Evolutionary conservation across 768 basidiomycete genomes (phyloP).

Genomic region (Roridomyces roridus): DNA sequence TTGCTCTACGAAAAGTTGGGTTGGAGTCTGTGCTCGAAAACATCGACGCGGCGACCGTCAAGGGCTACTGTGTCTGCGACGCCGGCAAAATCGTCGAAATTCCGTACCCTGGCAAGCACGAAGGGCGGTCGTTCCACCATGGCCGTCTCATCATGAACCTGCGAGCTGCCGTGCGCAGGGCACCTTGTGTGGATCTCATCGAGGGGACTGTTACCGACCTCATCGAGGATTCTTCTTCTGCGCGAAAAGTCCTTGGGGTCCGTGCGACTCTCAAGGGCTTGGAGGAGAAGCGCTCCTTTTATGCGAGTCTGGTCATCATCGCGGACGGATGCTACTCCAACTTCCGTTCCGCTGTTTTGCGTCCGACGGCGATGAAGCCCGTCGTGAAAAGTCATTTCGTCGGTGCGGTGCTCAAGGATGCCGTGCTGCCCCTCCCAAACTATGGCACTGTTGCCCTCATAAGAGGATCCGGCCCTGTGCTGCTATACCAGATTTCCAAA

Average conservation of each 20-base stretch:
- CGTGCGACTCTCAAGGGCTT: constrained; percentile 48
- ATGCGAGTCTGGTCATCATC: constrained; percentile 82
- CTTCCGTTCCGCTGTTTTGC: constrained; percentile 78
- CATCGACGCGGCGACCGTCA: constrained; percentile 84
- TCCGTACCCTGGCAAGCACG: constrained; percentile 77
- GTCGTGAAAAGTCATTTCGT: constrained; percentile 80
- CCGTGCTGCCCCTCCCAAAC: constrained; percentile 70
- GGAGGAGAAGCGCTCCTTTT: constrained; percentile 57
- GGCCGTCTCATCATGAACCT: constrained; percentile 87
- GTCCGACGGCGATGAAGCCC: constrained; percentile 53
- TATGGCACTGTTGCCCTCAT: constrained; percentile 88
- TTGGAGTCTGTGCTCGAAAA: constrained; percentile 76
- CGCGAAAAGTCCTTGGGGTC: constrained; percentile 69
- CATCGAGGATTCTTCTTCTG: constrained; percentile 55
- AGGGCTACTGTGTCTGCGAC: constrained; percentile 87
- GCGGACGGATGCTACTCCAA: constrained; percentile 97
- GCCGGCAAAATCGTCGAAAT: constrained; percentile 78
- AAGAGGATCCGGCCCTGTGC: constrained; percentile 83
- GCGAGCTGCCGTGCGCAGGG: constrained; percentile 65
- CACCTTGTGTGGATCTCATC: constrained; percentile 75
- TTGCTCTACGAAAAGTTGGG: constrained; percentile 78
- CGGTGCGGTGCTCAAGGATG: constrained; percentile 84
- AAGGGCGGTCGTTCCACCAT: constrained; percentile 93
- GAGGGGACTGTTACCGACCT: constrained; percentile 87
- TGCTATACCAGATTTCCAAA: constrained; percentile 90